Conservation (phyloP, 208 protist species). For the Wallacemonas sp. region DNA sequence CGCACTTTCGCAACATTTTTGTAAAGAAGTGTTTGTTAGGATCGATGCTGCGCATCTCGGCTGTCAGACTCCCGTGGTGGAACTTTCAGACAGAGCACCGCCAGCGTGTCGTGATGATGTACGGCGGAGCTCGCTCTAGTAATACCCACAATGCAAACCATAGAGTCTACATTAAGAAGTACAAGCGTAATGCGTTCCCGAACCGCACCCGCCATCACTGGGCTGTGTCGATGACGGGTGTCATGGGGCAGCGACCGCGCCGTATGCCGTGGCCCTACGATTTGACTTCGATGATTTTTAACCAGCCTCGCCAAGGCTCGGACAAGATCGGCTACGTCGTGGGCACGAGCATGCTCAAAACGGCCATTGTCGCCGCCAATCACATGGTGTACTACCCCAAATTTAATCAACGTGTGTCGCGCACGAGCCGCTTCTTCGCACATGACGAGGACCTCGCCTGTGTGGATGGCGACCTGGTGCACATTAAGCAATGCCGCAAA, state of each 20-base stretch:
- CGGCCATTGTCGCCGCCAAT: conserved; percentile 86
- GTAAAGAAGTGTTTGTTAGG: background rate
- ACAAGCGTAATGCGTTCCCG: conserved; percentile 87
- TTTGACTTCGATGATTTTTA: conserved; percentile 92
- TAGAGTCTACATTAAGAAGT: conserved; percentile 90
- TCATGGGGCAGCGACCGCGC: conserved; percentile 81
- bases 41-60: conserved; percentile 70
- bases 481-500: conserved; percentile 92
- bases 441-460: conserved; percentile 93
- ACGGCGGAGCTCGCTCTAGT: conserved; percentile 81
- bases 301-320: conserved; percentile 86
- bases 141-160: conserved; percentile 91
- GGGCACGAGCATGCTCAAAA: conserved; percentile 93
- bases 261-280: conserved; percentile 94
- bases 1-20: no score
- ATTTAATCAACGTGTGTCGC: conserved; percentile 90
- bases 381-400: conserved; percentile 94
- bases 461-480: conserved; percentile 91
- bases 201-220: conserved; percentile 91
- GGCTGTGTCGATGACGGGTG: conserved; percentile 89
- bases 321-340: conserved; percentile 94
- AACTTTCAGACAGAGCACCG: conserved; percentile 93
- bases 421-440: conserved; percentile 91
- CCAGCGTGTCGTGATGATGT: conserved; percentile 87
- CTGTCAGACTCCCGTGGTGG: conserved; percentile 83